A percentile compares a stretch with the other conserved stretches of the same genome.
These are phyloP conservation scores for Heliamphora exappendiculata DNA, from an alignment of 148 eudicot species.

Conservation along the genomic window DNA sequence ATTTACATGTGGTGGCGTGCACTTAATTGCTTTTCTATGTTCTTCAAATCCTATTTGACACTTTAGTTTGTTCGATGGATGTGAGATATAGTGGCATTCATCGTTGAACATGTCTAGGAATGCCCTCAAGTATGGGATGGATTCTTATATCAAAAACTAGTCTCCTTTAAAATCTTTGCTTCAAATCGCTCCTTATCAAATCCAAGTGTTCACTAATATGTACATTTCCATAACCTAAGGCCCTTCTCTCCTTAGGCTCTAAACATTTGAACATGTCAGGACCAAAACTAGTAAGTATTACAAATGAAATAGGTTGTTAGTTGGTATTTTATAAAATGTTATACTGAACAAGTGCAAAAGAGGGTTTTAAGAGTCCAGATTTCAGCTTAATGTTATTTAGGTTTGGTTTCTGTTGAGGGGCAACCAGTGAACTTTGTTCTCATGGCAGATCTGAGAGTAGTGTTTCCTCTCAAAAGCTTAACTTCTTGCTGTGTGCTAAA, in stretches of 20 bases:
- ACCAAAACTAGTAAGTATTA: neutral
- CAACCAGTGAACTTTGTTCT: neutral
- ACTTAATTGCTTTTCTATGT: neutral
- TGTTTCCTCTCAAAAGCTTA: neutral
- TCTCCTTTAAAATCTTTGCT: neutral
- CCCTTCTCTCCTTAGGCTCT: neutral
- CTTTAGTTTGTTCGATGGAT: neutral
- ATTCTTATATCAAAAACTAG: neutral
- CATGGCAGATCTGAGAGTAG: neutral
- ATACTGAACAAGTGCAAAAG: neutral
- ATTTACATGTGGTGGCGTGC: neutral
- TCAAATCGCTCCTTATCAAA: neutral
- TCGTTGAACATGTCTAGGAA: neutral
- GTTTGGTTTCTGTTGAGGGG: neutral
- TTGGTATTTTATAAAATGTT: neutral
- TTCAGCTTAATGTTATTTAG: neutral
- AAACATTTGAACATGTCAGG: no score
- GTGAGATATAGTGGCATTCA: neutral
- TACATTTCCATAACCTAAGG: neutral
- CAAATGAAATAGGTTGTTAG: neutral
- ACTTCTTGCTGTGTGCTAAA: neutral
- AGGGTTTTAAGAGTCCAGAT: neutral
- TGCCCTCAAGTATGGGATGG: neutral
- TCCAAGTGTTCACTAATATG: neutral
- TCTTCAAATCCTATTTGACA: neutral